Base-by-base conservation (phyloP, 495 filamentous ascomycete species). In the Neurospora sp. region DNA sequence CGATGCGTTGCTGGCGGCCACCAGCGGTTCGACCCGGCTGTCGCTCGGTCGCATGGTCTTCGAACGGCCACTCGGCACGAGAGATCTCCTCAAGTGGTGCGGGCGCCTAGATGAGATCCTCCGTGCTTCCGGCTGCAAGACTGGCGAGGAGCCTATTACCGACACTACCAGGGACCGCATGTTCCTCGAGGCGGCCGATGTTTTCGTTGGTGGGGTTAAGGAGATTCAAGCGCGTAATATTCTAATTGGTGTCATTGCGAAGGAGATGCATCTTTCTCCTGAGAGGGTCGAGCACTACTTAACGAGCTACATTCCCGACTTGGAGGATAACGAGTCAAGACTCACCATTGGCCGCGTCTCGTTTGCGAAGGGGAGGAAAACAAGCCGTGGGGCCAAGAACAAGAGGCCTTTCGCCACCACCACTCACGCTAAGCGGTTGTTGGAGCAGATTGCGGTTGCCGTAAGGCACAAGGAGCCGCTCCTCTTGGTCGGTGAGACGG, bases 401-500 rank as follows among this genome's bases (percentile, higher is more conserved):
- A 84, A 78, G 70, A 81, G 87, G 70, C 89, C 90, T 0, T 94
- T 94, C 75, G 91, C 93, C 21, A 90, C 86, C 19, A 94, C 92
- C n/a, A 87, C 83, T 31, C 91, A 93, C 78, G 91, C 91, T 0
- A 86, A 88, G 70, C 84, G 90, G 71, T 80, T 93, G 11, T 83
- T 98, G 74, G 96, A 99, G 78, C 92, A 95, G 79, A 91, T 97
- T 73, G 90, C 92, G 6, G 90, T 92, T 38, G 90, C 94, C 2
- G 88, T 98, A 17, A 89, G 91, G 72, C 89, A 94, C 80, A 87
- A 89, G 5, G 96, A 99, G 78, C 96, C 96, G 3, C 88, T 97
- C 10, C 83, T 99, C 37, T 89, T 99, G 70, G 96, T 99, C 43
- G 96, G 96, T 74, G 96, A 99, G 83, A 99, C 96, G 4, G 96